Percentiles rank a stretch among this genome's conserved stretches.
These are phyloP conservation scores for Debaryomyces castellii DNA, from an alignment of 805 yeast genomes.

Conservation along the genomic window DNA sequence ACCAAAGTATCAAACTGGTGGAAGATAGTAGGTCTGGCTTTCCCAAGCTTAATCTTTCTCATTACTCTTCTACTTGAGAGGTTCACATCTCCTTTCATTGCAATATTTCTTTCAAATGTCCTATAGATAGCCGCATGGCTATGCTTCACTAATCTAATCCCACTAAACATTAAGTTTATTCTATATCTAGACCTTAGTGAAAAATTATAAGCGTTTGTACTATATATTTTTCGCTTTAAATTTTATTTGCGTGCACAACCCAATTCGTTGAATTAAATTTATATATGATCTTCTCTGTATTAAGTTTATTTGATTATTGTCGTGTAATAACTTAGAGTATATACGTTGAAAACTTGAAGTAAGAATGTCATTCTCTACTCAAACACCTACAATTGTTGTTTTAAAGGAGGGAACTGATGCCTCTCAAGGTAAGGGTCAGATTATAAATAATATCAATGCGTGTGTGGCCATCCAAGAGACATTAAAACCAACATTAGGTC, in stretches of 20 bases:
- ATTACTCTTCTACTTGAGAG: constrained; percentile 56
- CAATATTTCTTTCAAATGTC: constrained; percentile 12
- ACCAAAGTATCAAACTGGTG: constrained; percentile 85
- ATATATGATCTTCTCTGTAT: constrained; percentile 1
- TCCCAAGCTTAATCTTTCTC: constrained; percentile 71
- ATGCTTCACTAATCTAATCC: background rate
- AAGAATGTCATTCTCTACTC: constrained; percentile 82
- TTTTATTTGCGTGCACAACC: background rate
- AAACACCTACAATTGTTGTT: constrained; percentile 97
- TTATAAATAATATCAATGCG: constrained; percentile 92
- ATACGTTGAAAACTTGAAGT: background rate
- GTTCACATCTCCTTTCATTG: constrained; percentile 38
- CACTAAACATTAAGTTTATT: background rate
- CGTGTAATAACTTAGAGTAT: background rate
- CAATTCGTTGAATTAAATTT: constrained; percentile 1
- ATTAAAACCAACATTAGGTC: constrained; percentile 91
- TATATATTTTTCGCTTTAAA: background rate
- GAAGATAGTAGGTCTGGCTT: constrained; percentile 91
- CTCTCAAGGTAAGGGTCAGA: constrained; percentile 96
- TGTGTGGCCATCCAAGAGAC: constrained; percentile 97
- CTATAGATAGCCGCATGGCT: constrained; percentile 4
- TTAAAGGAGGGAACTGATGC: constrained; percentile 97
- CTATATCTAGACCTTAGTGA: background rate
- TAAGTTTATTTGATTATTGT: background rate
- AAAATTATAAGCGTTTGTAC: background rate